Base-by-base conservation (phyloP, 768 basidiomycete species). In the Phylloporus sp. region DNA sequence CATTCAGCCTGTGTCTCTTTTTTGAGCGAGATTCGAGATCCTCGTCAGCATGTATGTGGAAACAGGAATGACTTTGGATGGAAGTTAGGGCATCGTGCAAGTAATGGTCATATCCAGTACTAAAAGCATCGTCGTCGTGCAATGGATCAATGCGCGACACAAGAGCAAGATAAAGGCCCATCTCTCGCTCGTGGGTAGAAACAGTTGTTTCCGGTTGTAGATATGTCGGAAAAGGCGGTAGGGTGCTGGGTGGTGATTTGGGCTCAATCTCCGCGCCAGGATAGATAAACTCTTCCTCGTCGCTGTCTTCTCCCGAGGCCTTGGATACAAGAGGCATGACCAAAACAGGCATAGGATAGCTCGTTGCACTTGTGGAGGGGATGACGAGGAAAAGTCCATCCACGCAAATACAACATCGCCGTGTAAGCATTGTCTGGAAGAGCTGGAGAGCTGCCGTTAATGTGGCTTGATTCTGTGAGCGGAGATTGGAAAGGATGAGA, bases 91-190 rank as follows among this genome's bases (percentile, higher is more conserved):
- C 90, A 58, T 93, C 91, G 24, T 77, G 76, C 29, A 93, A 77
- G 68, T 93, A 94, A 59, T 88, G 84, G 39, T 89, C 85, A 55
- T 91, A 91, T 22, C 88, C 86, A 4, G 91, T 91, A 65, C 89
- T 91, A 72, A 91, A 90, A 15, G 76, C 79, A 55, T 88, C 84
- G 34, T 77, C 79, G 54, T 73, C 76, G 58, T 88, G 83, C 16
- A 79, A 78, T 24, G 86, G 85, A 59, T 90, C 84, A 16, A 89
- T 77, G 15, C 86, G 80, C n/a, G 86, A 88, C 16, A 94, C 82
- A 2, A 90, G 78, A 22, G 84, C 74, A 45, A 88, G 76, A 59
- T 94, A 93, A 22, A 94, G 76, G 5, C 78, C 81, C 79, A 89
- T 86, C 71, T 93, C 91, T 22, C 86, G 84, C 61, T 90, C 86